A percentile compares a stretch with the other conserved stretches of the same genome.
Evolutionary conservation across 73 alveolate species (phyloP).

Genomic region (Paramecium bursaria): DNA sequence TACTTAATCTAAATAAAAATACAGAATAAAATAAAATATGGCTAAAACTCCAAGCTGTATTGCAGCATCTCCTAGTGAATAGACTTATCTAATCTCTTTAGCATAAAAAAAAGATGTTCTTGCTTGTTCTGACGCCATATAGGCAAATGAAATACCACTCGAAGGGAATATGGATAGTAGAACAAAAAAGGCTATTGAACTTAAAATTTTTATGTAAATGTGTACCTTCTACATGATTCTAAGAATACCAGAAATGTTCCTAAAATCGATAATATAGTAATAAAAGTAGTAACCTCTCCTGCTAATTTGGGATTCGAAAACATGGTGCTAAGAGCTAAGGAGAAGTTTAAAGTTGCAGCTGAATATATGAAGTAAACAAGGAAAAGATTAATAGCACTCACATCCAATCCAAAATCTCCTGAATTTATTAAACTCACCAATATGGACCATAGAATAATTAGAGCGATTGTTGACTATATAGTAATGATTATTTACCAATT

Average conservation of each 20-base stretch:
- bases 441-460: not conserved
- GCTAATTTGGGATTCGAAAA: conserved; percentile 62
- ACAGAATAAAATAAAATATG: conserved; percentile 20
- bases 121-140: conserved; percentile 32
- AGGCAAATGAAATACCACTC: conserved; percentile 15
- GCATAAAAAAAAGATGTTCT: conserved; percentile 3
- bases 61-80: conserved; percentile 7
- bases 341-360: conserved; percentile 23
- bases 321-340: conserved; percentile 39
- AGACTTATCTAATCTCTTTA: conserved; percentile 3
- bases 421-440: conserved; percentile 20
- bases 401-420: conserved; percentile 52
- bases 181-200: too few species aligned
- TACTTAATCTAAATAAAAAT: conserved; percentile 62
- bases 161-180: conserved; percentile 55
- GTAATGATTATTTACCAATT: conserved; percentile 3
- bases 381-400: conserved; percentile 1
- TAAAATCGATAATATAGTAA: conserved; percentile 20
- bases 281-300: conserved; percentile 50
- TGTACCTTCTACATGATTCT: not conserved
- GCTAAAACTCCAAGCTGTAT: not conserved
- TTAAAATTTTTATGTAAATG: too few species aligned
- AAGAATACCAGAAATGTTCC: conserved; percentile 27
- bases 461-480: not conserved
- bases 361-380: conserved; percentile 27